Base-by-base conservation (phyloP, 2,329 filamentous ascomycete genomes). In the Neopestalotiopsis clavispora region DNA sequence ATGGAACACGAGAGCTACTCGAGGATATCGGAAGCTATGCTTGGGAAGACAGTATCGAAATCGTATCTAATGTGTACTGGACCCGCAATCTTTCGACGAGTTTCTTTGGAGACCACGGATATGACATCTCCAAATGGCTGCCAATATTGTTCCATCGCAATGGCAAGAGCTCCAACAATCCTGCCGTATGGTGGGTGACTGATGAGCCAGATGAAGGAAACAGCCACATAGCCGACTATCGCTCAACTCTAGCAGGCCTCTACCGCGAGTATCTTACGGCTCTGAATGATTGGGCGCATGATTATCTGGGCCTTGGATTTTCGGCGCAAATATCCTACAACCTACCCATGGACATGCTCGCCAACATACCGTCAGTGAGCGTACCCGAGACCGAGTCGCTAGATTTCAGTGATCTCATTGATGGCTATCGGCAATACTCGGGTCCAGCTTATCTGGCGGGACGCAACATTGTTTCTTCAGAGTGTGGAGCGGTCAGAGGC, bases 281-380 rank as follows among this genome's bases (percentile, higher is more conserved):
- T 17, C 20, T 60, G 4, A 60, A 30, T 30, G 32, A 60, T 32
- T 60, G 57, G 57, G 32, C 13, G 28, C 57, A 10, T 28, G 57
- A 60, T 20, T 52, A 52, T 6, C 57, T 60, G 17, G 57, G 57
- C 23, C 28, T 60, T 9, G 28, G 32, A 3, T 60, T 32, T 20
- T 60, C 57, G n/a, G 57, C 57, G 23, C 57, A 60, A 12, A 38
- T 60, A 5, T 60, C 57, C 14, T 60, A 60, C 30, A 60, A 60
- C 12, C 57, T 60, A 3, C 57, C 57, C 57, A 60, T 60, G 57
- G 57, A 60, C 32, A 60, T 60, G 57, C 57, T 60, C 12, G 57
- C 57, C 57, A 60, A n/a, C 2, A 30, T 60, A 14, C 57, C 57
- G 12, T 30, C 12, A 10, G 57, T 60, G 17, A 60, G n/a, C 17